Base-by-base conservation (phyloP, 2,329 filamentous ascomycete genomes). In the Pseudogymnoascus sp. region DNA sequence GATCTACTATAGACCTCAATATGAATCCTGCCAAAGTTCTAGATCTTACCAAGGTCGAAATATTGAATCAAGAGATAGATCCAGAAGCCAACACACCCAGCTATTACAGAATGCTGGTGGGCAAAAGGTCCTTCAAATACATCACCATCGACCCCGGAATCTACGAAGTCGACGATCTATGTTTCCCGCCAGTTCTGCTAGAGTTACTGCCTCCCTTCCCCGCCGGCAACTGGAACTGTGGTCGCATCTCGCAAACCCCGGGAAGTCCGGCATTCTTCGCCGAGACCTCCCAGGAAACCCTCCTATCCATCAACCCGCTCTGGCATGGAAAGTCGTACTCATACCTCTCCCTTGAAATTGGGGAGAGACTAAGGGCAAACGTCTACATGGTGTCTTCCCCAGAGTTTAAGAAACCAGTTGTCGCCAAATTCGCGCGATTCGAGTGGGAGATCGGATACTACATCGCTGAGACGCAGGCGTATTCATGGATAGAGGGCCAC, bases 221-320 rank as follows among this genome's bases (percentile, higher is more conserved):
- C 1, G 59, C 69, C 0, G 75, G 76, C 10, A 72, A 76, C 65
- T 79, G 76, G 77, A 79, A 78, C 63, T 66, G 69, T 56, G 77
- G 72, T 56, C 72, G 72, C 35, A 69, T 79, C 44, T 67, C 70
- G 24, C 66, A 68, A 38, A 56, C 64, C 6, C 69, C 65, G 2
- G 72, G 70, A 26, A 64, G 59, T 42, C 64, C 65, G 56, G 68
- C 71, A 1, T 63, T 67, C 65, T 76, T 77, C 64, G 61, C 68
- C 40, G 61, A 66, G 44, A 69, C 68, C 14, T 63, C 65, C 59
- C 69, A 69, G 16, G 66, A 64, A 50, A 61, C 67, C 33, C 66
- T 78, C 1, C 71, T 73, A 6, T 71, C 71, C 0, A 71, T 78
- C 64, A 66, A 63, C 11, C 68, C 70, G 42, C 64, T 70, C 11